Base-by-base conservation (phyloP, 2,329 filamentous ascomycete species). In the Aspergillus sp. region DNA sequence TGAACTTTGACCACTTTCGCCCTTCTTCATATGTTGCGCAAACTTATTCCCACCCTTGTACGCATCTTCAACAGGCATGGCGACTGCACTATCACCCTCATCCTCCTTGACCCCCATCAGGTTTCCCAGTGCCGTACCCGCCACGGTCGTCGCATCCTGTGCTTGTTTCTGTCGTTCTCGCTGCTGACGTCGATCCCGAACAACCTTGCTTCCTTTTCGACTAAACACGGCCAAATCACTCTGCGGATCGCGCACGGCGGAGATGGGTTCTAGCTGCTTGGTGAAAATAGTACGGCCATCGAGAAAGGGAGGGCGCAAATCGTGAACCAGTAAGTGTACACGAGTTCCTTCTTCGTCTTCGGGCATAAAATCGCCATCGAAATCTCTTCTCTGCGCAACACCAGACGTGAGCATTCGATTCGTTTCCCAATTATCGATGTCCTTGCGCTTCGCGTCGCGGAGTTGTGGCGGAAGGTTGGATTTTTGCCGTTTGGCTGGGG, bases 161-260 rank as follows among this genome's bases (percentile, higher is more conserved):
- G 93, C 91, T 66, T 97, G 91, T 57, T 90, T 89, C 60, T 95
- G 88, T 34, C 93, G 81, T 65, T 98, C 93, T 50, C 90, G 86
- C 66, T 95, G 90, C 67, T 95, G 90, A 34, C 94, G 78, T 55
- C 86, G 84, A 57, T 98, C 93, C 59, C 86, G 88, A 9, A 98
- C 93, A 2, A 96, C 90, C 56, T 83, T 86, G 62, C 91, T 97
- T 1, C 93, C 93, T 64, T 96, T 96, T 35, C 91, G 81, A 69
- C 90, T 95, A 58, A 97, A 97, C 1, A 98, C 90, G 1, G 93
- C 93, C 93, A 98, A 95, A 61, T 98, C 93, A 62, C 94, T 98
- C 67, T 97, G 91, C 27, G 87, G 84, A 64, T 98, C 93, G 41
- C 86, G 81, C 10, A 98, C 88, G 0, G 93, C 94, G 0, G 91